Evolutionary conservation across 768 basidiomycete genomes (phyloP).

Genomic region (Daedaleopsis sinensis): DNA sequence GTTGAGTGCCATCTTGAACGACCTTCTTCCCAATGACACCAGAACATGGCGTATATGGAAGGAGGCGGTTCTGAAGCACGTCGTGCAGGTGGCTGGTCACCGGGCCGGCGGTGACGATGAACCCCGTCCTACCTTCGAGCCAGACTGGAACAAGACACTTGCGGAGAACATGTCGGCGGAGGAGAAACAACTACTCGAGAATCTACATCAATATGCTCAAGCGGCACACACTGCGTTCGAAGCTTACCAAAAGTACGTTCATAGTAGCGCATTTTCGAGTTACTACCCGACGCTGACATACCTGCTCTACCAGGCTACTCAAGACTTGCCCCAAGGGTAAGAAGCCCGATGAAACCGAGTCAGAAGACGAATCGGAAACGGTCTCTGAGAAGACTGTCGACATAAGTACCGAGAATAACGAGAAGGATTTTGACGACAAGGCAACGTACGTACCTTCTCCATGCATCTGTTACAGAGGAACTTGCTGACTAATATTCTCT

Average conservation of each 20-base stretch:
- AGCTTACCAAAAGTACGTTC: background rate
- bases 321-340: background rate
- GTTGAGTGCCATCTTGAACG: background rate
- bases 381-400: background rate
- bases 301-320: background rate
- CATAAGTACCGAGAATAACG: background rate
- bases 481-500: too few species aligned
- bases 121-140: background rate
- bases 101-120: background rate
- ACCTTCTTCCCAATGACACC: slow-evolving; percentile 12
- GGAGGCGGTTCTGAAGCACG: background rate
- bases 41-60: slow-evolving; percentile 2
- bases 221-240: background rate
- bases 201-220: background rate
- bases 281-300: background rate
- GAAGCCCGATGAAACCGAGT: background rate
- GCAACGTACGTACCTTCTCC: too few species aligned
- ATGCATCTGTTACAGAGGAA: too few species aligned
- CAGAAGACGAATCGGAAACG: background rate
- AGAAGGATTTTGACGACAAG: background rate
- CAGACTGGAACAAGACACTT: background rate
- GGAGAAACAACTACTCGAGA: background rate
- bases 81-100: background rate
- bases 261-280: too few species aligned
- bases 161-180: background rate